Evolutionary conservation across 371 early-diverging fungal genomes (phyloP).

Genomic region (Dinochytrium kinnereticum): DNA sequence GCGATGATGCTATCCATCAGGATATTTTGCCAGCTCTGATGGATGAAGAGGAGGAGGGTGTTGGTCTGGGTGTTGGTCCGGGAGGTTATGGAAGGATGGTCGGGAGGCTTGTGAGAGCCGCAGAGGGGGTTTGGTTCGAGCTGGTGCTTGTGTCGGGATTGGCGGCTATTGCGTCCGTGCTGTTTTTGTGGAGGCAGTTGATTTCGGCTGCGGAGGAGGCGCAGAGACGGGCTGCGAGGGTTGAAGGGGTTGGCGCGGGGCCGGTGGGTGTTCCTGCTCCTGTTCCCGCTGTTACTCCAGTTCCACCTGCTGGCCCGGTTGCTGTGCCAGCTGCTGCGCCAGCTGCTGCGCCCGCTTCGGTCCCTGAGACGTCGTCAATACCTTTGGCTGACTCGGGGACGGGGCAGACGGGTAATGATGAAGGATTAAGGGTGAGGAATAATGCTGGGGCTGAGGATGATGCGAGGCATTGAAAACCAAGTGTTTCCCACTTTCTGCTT

Average conservation of each 20-base stretch:
- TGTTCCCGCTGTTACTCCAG: not conserved
- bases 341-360: not conserved
- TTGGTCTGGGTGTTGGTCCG: not conserved
- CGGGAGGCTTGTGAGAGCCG: not conserved
- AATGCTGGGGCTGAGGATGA: too few relatives aligned
- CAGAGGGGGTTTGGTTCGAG: slow-evolving; percentile 15
- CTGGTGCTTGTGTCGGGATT: slow-evolving; percentile 21
- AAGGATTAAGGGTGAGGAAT: too few relatives aligned
- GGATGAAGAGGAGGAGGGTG: not conserved
- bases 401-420: too few relatives aligned
- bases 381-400: too few relatives aligned
- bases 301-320: not conserved
- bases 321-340: not conserved
- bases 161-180: slow-evolving; percentile 20
- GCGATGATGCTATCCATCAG: not conserved
- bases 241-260: slow-evolving; percentile 10
- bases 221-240: slow-evolving; percentile 2
- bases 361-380: not conserved
- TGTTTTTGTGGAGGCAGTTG: slow-evolving; percentile 30
- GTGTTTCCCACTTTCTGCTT: too few relatives aligned
- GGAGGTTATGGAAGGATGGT: not conserved
- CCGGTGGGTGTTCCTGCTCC: slow-evolving; percentile 2
- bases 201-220: slow-evolving; percentile 14
- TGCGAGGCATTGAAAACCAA: too few relatives aligned
- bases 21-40: not conserved